Conservation (phyloP, 192 early-diverging fungal genomes). For the Podila clonocystis region DNA sequence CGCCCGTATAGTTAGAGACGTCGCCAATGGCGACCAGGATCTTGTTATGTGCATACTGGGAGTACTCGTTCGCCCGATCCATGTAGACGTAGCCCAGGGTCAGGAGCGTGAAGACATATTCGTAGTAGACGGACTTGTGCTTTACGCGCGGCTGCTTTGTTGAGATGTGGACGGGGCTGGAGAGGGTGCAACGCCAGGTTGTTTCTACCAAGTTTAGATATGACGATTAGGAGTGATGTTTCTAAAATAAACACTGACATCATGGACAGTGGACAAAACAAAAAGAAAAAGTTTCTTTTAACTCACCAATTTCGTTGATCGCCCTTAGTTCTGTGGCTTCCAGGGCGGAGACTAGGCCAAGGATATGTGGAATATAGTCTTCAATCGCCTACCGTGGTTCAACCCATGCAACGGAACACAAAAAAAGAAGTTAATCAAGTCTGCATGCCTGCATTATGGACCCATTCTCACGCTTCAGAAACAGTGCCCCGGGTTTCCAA, state of each 20-base stretch:
- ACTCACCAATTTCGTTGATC: conserved; percentile 24
- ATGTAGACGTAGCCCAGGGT: conserved; percentile 58
- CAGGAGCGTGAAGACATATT: conserved; percentile 64
- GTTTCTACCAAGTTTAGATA: conserved; percentile 44
- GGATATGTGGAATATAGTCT: conserved; percentile 35
- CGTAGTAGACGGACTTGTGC: conserved; percentile 60
- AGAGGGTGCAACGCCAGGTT: conserved; percentile 67
- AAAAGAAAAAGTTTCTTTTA: background rate
- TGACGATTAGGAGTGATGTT: background rate
- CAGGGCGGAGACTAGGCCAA: conserved; percentile 28
- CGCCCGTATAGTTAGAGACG: conserved; percentile 23
- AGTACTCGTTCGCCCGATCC: conserved; percentile 41
- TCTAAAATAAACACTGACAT: background rate
- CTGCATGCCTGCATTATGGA: background rate
- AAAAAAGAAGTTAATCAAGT: background rate
- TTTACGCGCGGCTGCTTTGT: conserved; percentile 58
- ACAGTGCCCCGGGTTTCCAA: background rate
- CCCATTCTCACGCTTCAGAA: background rate
- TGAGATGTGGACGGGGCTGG: conserved; percentile 53
- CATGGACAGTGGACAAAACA: background rate
- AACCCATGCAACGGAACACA: background rate
- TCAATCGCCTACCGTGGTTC: conserved; percentile 26
- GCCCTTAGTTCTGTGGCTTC: conserved; percentile 23
- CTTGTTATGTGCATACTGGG: conserved; percentile 17
- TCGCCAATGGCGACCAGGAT: conserved; percentile 45